Conservation (phyloP, 495 filamentous ascomycete genomes). For the Neurospora terricola region DNA sequence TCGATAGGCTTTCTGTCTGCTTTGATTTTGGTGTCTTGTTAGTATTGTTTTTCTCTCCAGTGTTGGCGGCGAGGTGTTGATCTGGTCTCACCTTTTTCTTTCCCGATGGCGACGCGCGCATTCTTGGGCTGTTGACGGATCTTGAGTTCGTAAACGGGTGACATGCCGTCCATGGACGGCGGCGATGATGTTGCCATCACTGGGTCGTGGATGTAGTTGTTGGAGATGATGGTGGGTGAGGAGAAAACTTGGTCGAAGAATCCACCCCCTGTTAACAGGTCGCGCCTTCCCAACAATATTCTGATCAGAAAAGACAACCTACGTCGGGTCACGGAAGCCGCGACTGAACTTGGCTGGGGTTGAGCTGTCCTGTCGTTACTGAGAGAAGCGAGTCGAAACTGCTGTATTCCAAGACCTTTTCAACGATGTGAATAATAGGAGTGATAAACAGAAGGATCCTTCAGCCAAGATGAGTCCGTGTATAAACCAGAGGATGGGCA, state of each 20-base stretch:
- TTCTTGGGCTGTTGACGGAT: constrained; percentile 58
- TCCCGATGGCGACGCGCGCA: constrained; percentile 60
- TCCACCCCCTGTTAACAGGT: not conserved
- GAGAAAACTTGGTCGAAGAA: not conserved
- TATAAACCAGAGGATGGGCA: not conserved
- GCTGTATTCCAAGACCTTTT: not conserved
- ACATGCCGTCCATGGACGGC: constrained; percentile 1
- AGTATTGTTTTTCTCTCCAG: constrained; percentile 22
- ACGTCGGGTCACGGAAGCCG: not conserved
- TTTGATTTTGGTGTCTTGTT: constrained; percentile 2
- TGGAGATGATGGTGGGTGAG: not conserved
- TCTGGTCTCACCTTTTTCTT: constrained; percentile 45
- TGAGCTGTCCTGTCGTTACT: not conserved
- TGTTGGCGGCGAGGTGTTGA: not conserved
- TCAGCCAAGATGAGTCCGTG: not conserved
- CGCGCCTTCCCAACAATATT: not conserved
- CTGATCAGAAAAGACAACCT: not conserved
- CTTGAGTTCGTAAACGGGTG: constrained; percentile 32
- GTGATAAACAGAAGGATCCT: not conserved
- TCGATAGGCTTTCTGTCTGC: constrained; percentile 90
- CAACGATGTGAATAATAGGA: not conserved
- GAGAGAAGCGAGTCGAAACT: not conserved
- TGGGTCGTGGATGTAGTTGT: not conserved
- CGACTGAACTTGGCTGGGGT: not conserved
- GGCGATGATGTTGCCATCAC: constrained; percentile 7